A percentile compares a stretch with the other conserved stretches of the same genome.
Evolutionary conservation across 108 stramenopile species (phyloP).

Genomic region (Chaetoceros tenuissimus): DNA sequence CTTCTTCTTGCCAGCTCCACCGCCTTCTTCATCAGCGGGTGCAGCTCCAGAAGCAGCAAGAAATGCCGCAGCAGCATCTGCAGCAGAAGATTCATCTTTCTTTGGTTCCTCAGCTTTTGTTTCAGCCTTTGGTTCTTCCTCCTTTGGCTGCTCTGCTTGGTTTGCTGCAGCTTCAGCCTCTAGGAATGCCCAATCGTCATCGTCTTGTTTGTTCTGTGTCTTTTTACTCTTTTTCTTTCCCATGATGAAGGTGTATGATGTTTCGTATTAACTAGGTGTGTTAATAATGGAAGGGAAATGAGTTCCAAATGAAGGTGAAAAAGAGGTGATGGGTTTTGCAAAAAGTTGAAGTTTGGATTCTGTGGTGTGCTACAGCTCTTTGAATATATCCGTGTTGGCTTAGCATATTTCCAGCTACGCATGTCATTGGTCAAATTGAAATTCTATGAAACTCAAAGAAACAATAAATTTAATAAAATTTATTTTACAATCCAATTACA

Average conservation of each 20-base stretch:
- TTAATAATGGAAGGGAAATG: no score
- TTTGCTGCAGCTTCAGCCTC: slow-evolving; percentile 28
- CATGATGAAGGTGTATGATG: neutral
- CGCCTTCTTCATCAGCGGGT: slow-evolving; percentile 34
- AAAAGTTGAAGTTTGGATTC: neutral
- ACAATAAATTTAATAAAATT: no score
- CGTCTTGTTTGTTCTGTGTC: slow-evolving; percentile 22
- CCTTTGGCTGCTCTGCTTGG: slow-evolving; percentile 3
- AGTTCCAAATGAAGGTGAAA: neutral
- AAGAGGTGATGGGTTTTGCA: neutral
- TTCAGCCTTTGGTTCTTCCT: slow-evolving; percentile 13
- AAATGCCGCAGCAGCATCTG: slow-evolving; percentile 81
- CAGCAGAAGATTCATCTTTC: slow-evolving; percentile 4
- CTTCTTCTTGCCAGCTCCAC: slow-evolving; percentile 47
- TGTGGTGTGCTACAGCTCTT: neutral
- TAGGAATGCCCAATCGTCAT: slow-evolving; percentile 52
- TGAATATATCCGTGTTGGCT: neutral
- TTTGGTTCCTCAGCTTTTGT: slow-evolving; percentile 10
- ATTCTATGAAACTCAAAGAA: no score
- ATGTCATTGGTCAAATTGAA: no score
- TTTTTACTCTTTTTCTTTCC: slow-evolving; percentile 12
- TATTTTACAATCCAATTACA: neutral
- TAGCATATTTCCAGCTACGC: neutral
- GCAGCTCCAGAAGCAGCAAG: slow-evolving; percentile 56
- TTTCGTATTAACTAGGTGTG: neutral